Base-by-base conservation (phyloP, 805 yeast genomes). In the Candida alai region DNA sequence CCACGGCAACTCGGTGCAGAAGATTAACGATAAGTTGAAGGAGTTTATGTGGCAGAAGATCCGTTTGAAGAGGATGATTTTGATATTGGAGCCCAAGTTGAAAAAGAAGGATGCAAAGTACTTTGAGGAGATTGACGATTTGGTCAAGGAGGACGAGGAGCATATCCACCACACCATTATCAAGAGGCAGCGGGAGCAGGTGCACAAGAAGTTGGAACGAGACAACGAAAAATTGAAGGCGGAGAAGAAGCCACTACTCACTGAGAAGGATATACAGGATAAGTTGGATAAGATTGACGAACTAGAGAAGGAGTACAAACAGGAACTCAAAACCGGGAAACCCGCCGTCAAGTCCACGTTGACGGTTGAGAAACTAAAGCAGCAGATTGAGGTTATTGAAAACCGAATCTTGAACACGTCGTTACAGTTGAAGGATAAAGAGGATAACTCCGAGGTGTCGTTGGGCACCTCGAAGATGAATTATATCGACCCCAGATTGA, bases 391-490 rank as follows among this genome's bases (percentile, higher is more conserved):
- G 36, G 80, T 77, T 43, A 54, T 85, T 6, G 90, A 84, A 32
- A 74, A 74, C 38, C 70, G 96, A 45, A 82, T 87, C 28, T 55
- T 68, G 32, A 82, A 76, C 40, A 79, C 85, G 2, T 63, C 75
- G 7, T 65, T 87, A 41, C 95, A 84, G 54, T 69, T 87, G 54
- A 82, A 87, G 57, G 97, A 89, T 55, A 88, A 85, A 58, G 95
- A 90, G 55, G 97, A 88, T 54, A 89, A 89, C 55, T 85, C 96
- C 0, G 85, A 85, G 45, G 97, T 90, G 18, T 89, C 97, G 0
- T 66, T 90, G 45, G 88, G 95, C 30, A 90, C 97, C 0, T 85
- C 95, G 17, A 90, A 90, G 65, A 78, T 85, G 71, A 90, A 90
- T 59, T 90, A 90, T 67, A 90, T 90, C 40, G 97, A 90, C 58